Conservation (phyloP, 192 early-diverging fungal species). For the Diversispora epigaea region DNA sequence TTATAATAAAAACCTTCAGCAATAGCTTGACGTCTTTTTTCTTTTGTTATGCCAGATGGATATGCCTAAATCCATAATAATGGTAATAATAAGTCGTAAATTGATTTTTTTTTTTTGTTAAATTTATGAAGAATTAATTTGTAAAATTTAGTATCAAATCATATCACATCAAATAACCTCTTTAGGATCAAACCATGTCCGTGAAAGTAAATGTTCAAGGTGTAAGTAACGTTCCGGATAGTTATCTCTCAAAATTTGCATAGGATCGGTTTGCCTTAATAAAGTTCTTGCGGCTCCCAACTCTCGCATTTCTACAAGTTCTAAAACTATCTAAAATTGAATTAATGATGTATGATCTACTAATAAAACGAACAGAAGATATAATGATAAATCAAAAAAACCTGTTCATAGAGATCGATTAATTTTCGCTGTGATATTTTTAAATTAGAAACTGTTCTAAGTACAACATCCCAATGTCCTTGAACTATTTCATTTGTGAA, state of each 20-base stretch:
- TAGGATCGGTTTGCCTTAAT: slow-evolving; percentile 87
- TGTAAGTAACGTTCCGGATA: slow-evolving; percentile 80
- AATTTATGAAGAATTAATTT: too few species aligned
- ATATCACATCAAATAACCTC: slow-evolving; percentile 42
- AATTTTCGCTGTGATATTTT: slow-evolving; percentile 68
- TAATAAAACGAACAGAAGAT: neutral
- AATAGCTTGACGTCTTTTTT: slow-evolving; percentile 72
- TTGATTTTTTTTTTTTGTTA: too few species aligned
- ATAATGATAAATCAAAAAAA: slow-evolving; percentile 31
- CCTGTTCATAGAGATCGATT: slow-evolving; percentile 88
- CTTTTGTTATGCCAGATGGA: slow-evolving; percentile 60
- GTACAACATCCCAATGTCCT: slow-evolving; percentile 87
- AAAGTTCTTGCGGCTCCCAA: slow-evolving; percentile 78
- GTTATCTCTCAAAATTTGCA: slow-evolving; percentile 74
- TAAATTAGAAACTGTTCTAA: slow-evolving; percentile 67
- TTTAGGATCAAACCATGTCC: slow-evolving; percentile 68
- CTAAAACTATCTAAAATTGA: slow-evolving; percentile 69
- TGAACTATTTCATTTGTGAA: slow-evolving; percentile 74
- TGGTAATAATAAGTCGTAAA: neutral
- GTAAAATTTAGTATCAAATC: too few species aligned
- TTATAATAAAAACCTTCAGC: slow-evolving; percentile 54
- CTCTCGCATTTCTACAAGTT: slow-evolving; percentile 83
- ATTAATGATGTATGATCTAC: neutral
- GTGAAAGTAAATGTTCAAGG: slow-evolving; percentile 76
- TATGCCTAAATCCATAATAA: slow-evolving; percentile 54